Base-by-base conservation (phyloP, 805 yeast species). In the Jamesozyma hellenica region DNA sequence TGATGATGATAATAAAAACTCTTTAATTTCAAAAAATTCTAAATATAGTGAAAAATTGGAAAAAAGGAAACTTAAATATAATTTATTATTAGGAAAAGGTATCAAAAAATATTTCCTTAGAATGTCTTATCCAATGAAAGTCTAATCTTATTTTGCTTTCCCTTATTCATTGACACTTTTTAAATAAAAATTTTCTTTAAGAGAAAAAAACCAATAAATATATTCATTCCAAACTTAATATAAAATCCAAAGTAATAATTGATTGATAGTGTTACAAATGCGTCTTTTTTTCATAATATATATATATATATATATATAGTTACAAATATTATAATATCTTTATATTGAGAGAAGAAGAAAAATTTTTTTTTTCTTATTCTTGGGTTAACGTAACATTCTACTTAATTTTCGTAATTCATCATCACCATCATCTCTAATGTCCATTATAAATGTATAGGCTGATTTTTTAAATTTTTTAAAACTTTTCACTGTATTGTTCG, bases 391-490 rank as follows among this genome's bases (percentile, higher is more conserved):
- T 18, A 65, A 45, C 30, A 48, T 40, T 44, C 51, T 60, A 27
- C 80, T 73, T 27, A 81, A 61, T 36, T 61, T 71, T 38, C 68
- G 62, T 38, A 80, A 51, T 19, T 70, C 74, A 10, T 65, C 56
- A 40, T 67, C 69, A 4, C 64, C 66, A 46, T 79, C 85, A 21
- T 63, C 56, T n/a, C 67, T 65, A 39, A 81, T 58, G 48, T 78
- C 85, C 32, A 60, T 66, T 0, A 68, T 65, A 40, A 79, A 71
- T 3, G 56, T 48, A 30, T 63, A 64, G 31, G 71, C 47, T 16
- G 61, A 58, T 2, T 60, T 60, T 41, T 68, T 67, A 50, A 74
- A 79, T 16, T 63, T 66, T 28, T 60, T 65, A 56, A 58, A 60
- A 59, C 71, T 40, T 61, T 58, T 21, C 47, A 67, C 63, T 17